phyloP scores from a whole-genome alignment of 2,329 filamentous ascomycete species.

The Pleomassaria siparia region DNA sequence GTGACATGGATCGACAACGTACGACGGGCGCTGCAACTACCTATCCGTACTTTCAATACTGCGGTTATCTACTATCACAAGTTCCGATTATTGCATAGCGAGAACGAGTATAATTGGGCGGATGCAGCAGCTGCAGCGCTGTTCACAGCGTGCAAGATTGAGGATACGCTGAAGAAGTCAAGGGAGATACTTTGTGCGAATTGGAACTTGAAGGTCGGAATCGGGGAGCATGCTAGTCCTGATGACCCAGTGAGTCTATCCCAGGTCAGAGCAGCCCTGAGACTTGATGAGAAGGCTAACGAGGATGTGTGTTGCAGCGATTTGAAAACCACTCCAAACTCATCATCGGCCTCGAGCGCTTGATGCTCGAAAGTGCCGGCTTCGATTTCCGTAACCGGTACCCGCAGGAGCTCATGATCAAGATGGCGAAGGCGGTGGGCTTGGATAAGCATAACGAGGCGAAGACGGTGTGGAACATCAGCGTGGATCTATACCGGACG shows the following conservation, averaged over 20 bases:
- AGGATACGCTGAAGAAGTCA: constrained; percentile 97
- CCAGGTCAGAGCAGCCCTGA: constrained; percentile 1
- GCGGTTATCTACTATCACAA: constrained; percentile 93
- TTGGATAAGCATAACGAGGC: constrained; percentile 60
- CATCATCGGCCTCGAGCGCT: constrained; percentile 85
- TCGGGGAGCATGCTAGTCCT: constrained; percentile 68
- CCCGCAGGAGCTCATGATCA: constrained; percentile 81
- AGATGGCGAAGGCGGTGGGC: constrained; percentile 66
- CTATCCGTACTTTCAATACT: constrained; percentile 88
- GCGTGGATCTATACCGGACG: constrained; percentile 88
- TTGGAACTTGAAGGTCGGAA: constrained; percentile 75
- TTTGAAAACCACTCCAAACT: constrained; percentile 79
- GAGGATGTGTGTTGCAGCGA: constrained; percentile 52
- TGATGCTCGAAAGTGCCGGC: constrained; percentile 87
- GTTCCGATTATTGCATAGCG: constrained; percentile 83
- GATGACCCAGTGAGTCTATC: constrained; percentile 72
- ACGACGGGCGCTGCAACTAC: constrained; percentile 74
- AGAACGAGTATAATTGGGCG: constrained; percentile 78
- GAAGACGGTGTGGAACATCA: constrained; percentile 75
- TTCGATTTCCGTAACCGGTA: constrained; percentile 93
- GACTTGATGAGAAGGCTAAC: constrained; percentile 4
- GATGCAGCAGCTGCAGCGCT: constrained; percentile 87
- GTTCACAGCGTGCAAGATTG: constrained; percentile 94
- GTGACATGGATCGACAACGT: constrained; percentile 88
- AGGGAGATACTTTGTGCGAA: constrained; percentile 88